Base-by-base conservation (phyloP, 2,329 filamentous ascomycete genomes). In the Daldinia eschscholtzii region DNA sequence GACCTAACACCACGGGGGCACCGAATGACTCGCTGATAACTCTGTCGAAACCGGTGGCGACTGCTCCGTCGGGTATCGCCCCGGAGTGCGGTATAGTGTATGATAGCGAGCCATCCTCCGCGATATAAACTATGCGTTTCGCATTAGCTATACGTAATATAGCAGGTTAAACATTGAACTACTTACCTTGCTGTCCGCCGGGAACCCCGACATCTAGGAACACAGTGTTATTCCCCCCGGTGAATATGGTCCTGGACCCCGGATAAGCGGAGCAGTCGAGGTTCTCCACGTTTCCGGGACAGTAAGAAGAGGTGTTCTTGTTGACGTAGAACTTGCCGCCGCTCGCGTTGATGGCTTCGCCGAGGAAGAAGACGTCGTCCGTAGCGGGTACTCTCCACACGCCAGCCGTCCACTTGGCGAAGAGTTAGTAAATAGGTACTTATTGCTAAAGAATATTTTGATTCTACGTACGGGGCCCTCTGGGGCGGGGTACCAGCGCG, bases 261-360 rank as follows among this genome's bases (percentile, higher is more conserved):
- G 65, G 42, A 48, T 63, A 74, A 1, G 4, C 6, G 13, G 73
- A 56, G 39, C 73, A 74, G 57, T 74, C 68, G 10, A 74, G 64
- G 6, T 30, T 33, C 15, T 64, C 46, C 6, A 70, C 57, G 15
- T 60, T 60, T 10, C 26, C 35, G 1, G 74, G 74, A 41, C 74
- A 75, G 58, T 74, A 73, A 1, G 72, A 68, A n/a, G 65, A 65
- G 1, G 73, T 63, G 55, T 59, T 9, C 39, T 33, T 72, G 61
- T 75, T 70, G 44, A 75, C 46, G 58, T 61, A 75, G 64, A 75
- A 75, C 61, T 73, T 75, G 18, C 68, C 68, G n/a, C 70, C 70
- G 42, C 64, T 74, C 37, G 74, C 74, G 5, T 73, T 73, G 42
- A 75, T 74, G 18, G 44, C 37, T 15, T 53, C 42, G 13, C 72